A percentile compares a stretch with the other conserved stretches of the same genome.
Evolutionary conservation across 2,329 filamentous ascomycete genomes (phyloP).

Genomic region (Cercospora nicotianae): DNA sequence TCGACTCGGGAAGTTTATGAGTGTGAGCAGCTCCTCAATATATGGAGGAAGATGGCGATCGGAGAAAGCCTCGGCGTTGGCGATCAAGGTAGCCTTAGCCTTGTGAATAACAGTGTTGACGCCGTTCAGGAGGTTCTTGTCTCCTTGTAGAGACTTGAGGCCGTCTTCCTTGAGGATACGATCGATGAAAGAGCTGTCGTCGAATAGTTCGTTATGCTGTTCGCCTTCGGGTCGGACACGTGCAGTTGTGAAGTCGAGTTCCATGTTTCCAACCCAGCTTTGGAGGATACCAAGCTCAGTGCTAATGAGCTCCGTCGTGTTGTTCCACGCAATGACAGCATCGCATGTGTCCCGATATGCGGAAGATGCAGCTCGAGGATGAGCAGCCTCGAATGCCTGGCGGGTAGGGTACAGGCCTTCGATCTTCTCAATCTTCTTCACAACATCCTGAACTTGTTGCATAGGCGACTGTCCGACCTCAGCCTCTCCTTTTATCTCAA

Average conservation of each 20-base stretch:
- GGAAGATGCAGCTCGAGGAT: slow-evolving; percentile 73
- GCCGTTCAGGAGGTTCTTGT: slow-evolving; percentile 77
- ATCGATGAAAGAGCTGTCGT: slow-evolving; percentile 92
- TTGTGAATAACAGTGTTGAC: slow-evolving; percentile 87
- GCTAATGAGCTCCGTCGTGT: slow-evolving; percentile 94
- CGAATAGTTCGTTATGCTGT: slow-evolving; percentile 70
- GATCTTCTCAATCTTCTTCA: slow-evolving; percentile 85
- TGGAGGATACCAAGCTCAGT: slow-evolving; percentile 88
- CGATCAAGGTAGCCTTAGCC: slow-evolving; percentile 86
- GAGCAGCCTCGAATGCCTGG: slow-evolving; percentile 68
- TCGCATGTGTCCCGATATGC: slow-evolving; percentile 81
- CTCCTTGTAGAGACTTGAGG: slow-evolving; percentile 83
- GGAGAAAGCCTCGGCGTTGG: slow-evolving; percentile 79
- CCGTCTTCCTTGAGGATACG: slow-evolving; percentile 94
- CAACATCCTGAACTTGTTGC: slow-evolving; percentile 86
- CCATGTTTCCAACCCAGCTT: slow-evolving; percentile 95
- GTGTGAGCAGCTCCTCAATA: slow-evolving; percentile 89
- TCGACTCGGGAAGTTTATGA: slow-evolving; percentile 96
- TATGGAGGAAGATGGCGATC: slow-evolving; percentile 91
- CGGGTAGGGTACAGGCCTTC: slow-evolving; percentile 83
- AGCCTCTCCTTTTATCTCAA: slow-evolving; percentile 89
- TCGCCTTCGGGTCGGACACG: slow-evolving; percentile 63
- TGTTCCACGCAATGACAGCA: slow-evolving; percentile 92
- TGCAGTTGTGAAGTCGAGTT: slow-evolving; percentile 82
- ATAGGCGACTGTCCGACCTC: slow-evolving; percentile 85